Percentiles rank a stretch among this genome's conserved stretches.
Evolutionary conservation across 805 yeast genomes (phyloP).

Genomic region (Debaryomyces hansenii): DNA sequence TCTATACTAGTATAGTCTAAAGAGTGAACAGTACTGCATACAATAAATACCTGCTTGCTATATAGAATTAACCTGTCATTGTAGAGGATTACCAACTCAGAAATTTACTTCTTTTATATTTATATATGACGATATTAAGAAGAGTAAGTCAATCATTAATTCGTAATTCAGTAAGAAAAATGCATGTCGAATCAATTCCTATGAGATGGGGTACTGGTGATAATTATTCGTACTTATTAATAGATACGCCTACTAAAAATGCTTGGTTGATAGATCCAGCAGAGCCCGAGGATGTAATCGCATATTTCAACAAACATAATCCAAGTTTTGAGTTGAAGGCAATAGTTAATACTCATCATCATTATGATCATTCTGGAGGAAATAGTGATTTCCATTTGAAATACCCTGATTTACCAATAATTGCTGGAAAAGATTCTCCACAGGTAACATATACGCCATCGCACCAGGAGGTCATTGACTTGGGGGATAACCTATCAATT

Average conservation of each 20-base stretch:
- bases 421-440: constrained; percentile 85
- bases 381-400: constrained; percentile 48
- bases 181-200: constrained; percentile 82
- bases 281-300: constrained; percentile 63
- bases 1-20: too few relatives aligned
- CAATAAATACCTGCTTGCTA: too few relatives aligned
- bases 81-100: too few relatives aligned
- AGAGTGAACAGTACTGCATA: too few relatives aligned
- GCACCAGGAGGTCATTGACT: constrained; percentile 56
- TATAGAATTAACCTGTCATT: too few relatives aligned
- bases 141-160: not conserved
- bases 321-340: constrained; percentile 57
- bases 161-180: constrained; percentile 38
- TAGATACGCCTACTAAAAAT: constrained; percentile 62
- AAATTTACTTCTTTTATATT: not conserved
- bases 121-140: not conserved
- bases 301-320: constrained; percentile 44
- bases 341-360: constrained; percentile 95
- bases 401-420: constrained; percentile 56
- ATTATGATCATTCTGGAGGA: constrained; percentile 92
- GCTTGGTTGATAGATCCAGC: constrained; percentile 95
- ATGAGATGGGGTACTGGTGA: constrained; percentile 97
- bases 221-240: constrained; percentile 80
- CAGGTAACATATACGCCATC: constrained; percentile 69
- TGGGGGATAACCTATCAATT: constrained; percentile 66